These are phyloP conservation scores for Alternaria alternata DNA, from an alignment of 2,329 filamentous ascomycete species.

Conservation along the genomic window DNA sequence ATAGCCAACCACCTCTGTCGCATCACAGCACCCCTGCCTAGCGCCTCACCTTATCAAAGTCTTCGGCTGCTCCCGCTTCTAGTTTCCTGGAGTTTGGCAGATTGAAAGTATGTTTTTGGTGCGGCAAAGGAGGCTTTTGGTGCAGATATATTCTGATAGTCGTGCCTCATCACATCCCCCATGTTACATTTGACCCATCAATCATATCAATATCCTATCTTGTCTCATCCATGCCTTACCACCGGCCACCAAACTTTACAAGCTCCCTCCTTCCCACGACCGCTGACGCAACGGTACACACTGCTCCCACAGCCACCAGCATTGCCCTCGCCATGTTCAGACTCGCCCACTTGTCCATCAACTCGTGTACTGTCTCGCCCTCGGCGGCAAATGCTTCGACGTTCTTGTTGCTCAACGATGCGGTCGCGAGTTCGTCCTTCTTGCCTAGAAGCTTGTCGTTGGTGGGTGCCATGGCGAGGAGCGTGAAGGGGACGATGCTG, in stretches of 20 bases:
- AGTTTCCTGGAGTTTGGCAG: no score
- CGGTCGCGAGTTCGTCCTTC: slow-evolving; percentile 50
- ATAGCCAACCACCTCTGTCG: no score
- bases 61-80: no score
- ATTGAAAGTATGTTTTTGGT: no score
- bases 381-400: slow-evolving; percentile 50
- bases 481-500: slow-evolving; percentile 62
- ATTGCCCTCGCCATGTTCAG: slow-evolving; percentile 59
- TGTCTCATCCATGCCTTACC: slow-evolving; percentile 14
- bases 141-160: no score
- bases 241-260: slow-evolving; percentile 33
- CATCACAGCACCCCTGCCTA: no score
- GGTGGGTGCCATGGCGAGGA: slow-evolving; percentile 56
- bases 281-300: slow-evolving; percentile 36
- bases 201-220: slow-evolving; percentile 6
- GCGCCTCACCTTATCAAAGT: no score
- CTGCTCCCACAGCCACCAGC: slow-evolving; percentile 40
- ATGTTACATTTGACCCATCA: no score
- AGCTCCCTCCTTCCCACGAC: slow-evolving; percentile 37
- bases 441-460: slow-evolving; percentile 60
- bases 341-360: slow-evolving; percentile 65
- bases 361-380: slow-evolving; percentile 58
- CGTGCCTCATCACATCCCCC: no score
- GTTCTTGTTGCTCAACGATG: slow-evolving; percentile 48
- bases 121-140: neutral